These are phyloP conservation scores for Phaeosphaeria sp. DNA, from an alignment of 2,329 filamentous ascomycete genomes.

Conservation along the genomic window DNA sequence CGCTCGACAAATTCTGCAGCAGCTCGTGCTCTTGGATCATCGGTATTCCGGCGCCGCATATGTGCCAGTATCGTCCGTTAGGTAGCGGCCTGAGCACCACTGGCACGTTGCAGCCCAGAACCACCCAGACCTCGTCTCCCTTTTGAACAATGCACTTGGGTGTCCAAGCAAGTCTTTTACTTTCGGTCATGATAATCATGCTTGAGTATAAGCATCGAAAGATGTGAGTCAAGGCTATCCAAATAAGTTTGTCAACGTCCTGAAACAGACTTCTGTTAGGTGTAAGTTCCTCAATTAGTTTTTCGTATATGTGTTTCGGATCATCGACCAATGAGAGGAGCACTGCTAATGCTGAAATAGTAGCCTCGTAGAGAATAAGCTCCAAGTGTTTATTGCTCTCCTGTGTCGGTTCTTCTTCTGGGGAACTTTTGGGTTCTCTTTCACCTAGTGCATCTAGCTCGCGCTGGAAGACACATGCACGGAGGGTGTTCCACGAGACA, in stretches of 20 bases:
- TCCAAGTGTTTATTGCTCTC: not conserved
- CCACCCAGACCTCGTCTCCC: conserved; percentile 6
- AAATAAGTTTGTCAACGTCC: not conserved
- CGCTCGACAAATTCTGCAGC: not conserved
- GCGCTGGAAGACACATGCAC: too few species aligned
- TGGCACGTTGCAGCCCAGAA: conserved; percentile 1
- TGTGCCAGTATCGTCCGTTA: conserved; percentile 1
- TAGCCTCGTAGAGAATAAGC: not conserved
- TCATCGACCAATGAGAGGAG: not conserved
- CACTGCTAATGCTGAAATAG: not conserved
- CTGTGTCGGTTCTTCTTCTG: not conserved
- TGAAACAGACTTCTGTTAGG: not conserved
- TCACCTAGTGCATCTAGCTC: not conserved
- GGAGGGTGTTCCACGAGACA: too few species aligned
- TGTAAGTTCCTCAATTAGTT: not conserved
- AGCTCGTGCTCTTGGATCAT: not conserved
- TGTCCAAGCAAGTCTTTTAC: not conserved
- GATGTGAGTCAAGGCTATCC: not conserved
- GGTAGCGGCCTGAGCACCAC: not conserved
- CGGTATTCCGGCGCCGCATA: conserved; percentile 3
- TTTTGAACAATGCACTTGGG: not conserved
- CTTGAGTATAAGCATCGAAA: not conserved
- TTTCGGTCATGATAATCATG: not conserved
- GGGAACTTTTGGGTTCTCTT: not conserved
- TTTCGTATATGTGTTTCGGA: not conserved